Conservation (phyloP, 257 asterid genomes). For the Coffea eugenioides region DNA sequence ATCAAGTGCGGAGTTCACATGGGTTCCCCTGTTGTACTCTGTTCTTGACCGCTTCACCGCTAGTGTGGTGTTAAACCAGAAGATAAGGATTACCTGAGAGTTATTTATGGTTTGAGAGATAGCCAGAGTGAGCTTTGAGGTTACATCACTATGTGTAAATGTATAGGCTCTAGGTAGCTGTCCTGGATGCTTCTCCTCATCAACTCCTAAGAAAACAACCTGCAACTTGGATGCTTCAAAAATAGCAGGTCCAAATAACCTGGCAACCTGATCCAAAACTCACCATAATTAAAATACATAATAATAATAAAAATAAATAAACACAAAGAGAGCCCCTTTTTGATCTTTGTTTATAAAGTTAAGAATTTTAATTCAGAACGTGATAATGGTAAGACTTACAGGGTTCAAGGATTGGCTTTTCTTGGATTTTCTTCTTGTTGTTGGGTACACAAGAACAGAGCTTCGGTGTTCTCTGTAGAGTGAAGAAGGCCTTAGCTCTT, state of each 20-base stretch:
- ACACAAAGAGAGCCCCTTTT: neutral
- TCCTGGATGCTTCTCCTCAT: conserved; percentile 67
- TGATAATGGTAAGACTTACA: conserved; percentile 29
- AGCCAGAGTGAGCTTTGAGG: conserved; percentile 68
- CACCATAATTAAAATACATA: neutral
- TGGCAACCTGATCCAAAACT: conserved; percentile 56
- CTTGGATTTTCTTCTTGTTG: conserved; percentile 39
- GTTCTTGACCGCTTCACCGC: neutral
- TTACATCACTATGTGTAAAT: conserved; percentile 69
- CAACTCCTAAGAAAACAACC: conserved; percentile 58
- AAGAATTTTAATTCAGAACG: neutral
- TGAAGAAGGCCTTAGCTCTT: conserved; percentile 38
- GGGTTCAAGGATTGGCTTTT: conserved; percentile 47
- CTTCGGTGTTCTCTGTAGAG: conserved; percentile 24
- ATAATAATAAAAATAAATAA: neutral
- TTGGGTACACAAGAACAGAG: conserved; percentile 29
- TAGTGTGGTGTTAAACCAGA: no score
- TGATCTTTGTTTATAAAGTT: neutral
- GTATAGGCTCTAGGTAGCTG: conserved; percentile 71
- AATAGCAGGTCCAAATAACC: conserved; percentile 84
- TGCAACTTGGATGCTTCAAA: conserved; percentile 75
- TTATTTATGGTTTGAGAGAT: conserved; percentile 64
- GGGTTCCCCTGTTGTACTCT: conserved; percentile 14
- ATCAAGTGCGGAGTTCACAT: neutral
- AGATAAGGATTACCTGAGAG: conserved; percentile 46